These are phyloP conservation scores for Mrakiaceae sp. DNA, from an alignment of 1,284 basidiomycete genomes.

Conservation along the genomic window DNA sequence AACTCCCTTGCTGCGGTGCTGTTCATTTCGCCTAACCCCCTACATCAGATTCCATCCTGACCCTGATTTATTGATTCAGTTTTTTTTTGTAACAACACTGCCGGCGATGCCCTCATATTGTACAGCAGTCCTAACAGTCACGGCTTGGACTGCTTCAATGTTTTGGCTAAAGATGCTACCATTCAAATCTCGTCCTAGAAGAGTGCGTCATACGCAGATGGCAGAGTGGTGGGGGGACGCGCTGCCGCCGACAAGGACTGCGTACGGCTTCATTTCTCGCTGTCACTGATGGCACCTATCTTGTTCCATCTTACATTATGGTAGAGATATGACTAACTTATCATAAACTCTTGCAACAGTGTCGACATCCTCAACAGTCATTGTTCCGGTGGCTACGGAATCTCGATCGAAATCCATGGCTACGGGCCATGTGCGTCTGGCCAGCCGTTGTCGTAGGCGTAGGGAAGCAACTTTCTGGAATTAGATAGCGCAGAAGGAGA, in stretches of 20 bases:
- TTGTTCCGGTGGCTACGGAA: conserved; percentile 12
- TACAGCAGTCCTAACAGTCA: conserved; percentile 10
- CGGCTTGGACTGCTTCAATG: conserved; percentile 17
- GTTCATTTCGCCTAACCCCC: neutral
- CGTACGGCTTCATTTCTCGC: too few relatives aligned
- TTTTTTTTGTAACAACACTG: conserved; percentile 16
- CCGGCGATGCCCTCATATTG: conserved; percentile 9
- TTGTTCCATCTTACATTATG: too few relatives aligned
- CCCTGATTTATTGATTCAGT: neutral
- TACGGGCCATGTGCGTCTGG: neutral
- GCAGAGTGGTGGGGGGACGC: too few relatives aligned
- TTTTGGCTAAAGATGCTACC: conserved; percentile 12
- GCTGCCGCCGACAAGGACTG: too few relatives aligned
- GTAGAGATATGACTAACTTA: conserved; percentile 13
- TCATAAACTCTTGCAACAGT: conserved; percentile 7
- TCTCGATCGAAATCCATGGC: conserved; percentile 7
- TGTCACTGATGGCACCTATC: too few relatives aligned
- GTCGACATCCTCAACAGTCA: conserved; percentile 1
- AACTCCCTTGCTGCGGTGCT: neutral
- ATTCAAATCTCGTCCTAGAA: conserved; percentile 13
- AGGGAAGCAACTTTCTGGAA: too few relatives aligned
- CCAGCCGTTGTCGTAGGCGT: too few relatives aligned
- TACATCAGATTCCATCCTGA: neutral
- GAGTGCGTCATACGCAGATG: neutral
- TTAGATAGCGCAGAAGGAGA: too few relatives aligned